These are phyloP conservation scores for Mycena vulgaris DNA, from an alignment of 768 basidiomycete species.

Conservation along the genomic window DNA sequence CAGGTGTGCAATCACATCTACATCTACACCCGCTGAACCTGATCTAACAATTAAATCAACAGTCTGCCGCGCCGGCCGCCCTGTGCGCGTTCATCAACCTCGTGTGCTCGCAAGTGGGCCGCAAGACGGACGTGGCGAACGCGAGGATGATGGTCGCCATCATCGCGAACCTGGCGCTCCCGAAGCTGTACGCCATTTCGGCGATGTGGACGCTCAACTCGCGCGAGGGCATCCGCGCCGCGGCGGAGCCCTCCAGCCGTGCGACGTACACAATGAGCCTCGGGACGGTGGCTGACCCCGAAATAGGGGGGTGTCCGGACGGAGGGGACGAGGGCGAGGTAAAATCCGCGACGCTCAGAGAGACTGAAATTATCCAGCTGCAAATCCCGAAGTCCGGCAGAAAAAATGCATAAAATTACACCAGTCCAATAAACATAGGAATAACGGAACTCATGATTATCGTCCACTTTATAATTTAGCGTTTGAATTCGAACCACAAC, in stretches of 20 bases:
- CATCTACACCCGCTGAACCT: too few species aligned
- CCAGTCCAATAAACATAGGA: background rate
- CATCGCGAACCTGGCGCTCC: background rate
- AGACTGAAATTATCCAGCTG: too few species aligned
- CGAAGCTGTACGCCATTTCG: conserved; percentile 4
- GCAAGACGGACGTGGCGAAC: background rate
- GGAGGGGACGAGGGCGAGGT: too few species aligned
- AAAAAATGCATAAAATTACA: background rate
- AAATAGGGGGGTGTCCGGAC: too few species aligned
- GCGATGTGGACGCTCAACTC: conserved; percentile 20
- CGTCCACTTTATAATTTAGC: background rate
- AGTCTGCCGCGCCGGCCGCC: background rate
- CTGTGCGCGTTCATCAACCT: background rate
- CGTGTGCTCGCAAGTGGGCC: background rate
- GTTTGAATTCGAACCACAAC: background rate
- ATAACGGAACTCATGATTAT: background rate
- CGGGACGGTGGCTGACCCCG: too few species aligned
- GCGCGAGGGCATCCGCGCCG: background rate
- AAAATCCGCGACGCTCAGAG: too few species aligned
- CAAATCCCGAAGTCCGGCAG: too few species aligned
- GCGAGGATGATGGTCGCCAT: background rate
- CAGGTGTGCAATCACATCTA: background rate
- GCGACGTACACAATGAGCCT: too few species aligned
- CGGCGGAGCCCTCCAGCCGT: too few species aligned
- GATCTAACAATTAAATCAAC: too few species aligned